Evolutionary conservation across 2,329 filamentous ascomycete species (phyloP).

Genomic region (Endothia cerciana): DNA sequence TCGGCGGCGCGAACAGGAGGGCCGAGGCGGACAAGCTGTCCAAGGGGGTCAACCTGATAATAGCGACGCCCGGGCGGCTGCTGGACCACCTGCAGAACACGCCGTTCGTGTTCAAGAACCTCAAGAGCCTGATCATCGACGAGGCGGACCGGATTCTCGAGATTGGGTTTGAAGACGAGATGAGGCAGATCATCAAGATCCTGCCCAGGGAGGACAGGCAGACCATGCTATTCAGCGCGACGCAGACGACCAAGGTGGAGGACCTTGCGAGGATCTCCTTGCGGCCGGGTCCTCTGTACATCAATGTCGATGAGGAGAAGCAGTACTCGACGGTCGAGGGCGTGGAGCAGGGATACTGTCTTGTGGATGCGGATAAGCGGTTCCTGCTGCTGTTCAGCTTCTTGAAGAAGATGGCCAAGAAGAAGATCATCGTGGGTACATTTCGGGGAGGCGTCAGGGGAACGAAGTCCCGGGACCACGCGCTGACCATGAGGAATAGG

Average conservation of each 20-base stretch:
- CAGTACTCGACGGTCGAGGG: conserved; percentile 91
- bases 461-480: background rate
- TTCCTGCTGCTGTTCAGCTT: conserved; percentile 95
- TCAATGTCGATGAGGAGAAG: conserved; percentile 92
- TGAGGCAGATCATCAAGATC: conserved; percentile 95
- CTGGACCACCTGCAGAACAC: conserved; percentile 96
- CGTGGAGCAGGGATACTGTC: conserved; percentile 92
- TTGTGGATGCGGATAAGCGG: conserved; percentile 91
- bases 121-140: conserved; percentile 91
- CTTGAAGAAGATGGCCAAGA: conserved; percentile 87
- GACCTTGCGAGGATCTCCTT: conserved; percentile 94
- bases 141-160: conserved; percentile 97
- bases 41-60: conserved; percentile 93
- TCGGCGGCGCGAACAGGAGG: conserved; percentile 88
- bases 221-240: conserved; percentile 98
- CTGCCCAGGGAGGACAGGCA: conserved; percentile 84
- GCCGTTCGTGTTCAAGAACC: conserved; percentile 88
- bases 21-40: conserved; percentile 92
- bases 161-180: conserved; percentile 98
- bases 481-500: conserved; percentile 38
- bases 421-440: conserved; percentile 83
- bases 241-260: conserved; percentile 97
- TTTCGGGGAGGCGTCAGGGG: background rate
- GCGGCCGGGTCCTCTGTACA: conserved; percentile 87
- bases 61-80: conserved; percentile 89